A percentile compares a stretch with the other conserved stretches of the same genome.
phyloP scores from a whole-genome alignment of 2,329 filamentous ascomycete species.

The Penicillium italicum region DNA sequence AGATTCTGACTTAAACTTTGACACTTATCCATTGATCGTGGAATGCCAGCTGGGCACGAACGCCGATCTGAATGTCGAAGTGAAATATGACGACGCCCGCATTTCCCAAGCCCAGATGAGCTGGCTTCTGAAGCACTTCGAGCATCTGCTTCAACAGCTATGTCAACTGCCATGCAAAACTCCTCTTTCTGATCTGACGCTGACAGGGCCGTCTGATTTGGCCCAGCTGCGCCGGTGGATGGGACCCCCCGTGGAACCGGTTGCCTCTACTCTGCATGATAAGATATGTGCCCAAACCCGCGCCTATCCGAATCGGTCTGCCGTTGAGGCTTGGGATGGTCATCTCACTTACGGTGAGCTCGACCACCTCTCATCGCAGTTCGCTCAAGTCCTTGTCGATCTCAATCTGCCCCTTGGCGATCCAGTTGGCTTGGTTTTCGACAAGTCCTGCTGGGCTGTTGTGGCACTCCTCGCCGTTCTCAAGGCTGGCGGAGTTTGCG shows the following conservation, averaged over 20 bases:
- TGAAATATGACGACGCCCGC: not conserved
- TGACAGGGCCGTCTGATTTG: not conserved
- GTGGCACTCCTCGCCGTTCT: not conserved
- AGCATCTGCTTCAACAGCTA: not conserved
- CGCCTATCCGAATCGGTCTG: not conserved
- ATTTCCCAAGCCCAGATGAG: not conserved
- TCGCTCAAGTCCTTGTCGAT: not conserved
- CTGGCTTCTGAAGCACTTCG: constrained; percentile 5
- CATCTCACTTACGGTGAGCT: not conserved
- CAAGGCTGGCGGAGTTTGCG: not conserved
- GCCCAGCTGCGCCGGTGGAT: not conserved
- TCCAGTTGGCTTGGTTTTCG: not conserved
- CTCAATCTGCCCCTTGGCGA: not conserved
- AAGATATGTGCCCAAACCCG: not conserved
- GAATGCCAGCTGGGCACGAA: not conserved
- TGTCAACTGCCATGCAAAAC: not conserved
- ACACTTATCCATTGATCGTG: constrained; percentile 4
- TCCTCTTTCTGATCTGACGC: not conserved
- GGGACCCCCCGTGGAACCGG: not conserved
- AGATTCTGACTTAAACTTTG: not conserved
- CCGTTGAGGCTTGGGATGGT: not conserved
- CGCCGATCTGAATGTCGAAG: not conserved
- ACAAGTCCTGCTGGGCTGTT: not conserved
- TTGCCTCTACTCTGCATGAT: not conserved
- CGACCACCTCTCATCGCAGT: not conserved